phyloP scores from a whole-genome alignment of 2,329 filamentous ascomycete species.

The Calonectria leucothoes region DNA sequence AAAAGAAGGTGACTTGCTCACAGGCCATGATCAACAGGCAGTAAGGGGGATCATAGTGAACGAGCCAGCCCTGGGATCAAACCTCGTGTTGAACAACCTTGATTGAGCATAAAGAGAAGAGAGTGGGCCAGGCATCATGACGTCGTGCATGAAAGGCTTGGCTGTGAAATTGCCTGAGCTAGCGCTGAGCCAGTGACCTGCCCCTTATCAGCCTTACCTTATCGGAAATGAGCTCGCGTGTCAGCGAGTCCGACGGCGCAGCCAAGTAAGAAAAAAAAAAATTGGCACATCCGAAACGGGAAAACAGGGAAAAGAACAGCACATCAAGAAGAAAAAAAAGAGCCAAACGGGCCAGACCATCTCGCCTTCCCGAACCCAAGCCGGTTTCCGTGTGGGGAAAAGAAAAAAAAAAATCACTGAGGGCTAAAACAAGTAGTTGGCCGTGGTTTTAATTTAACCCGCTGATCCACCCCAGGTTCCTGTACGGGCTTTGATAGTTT shows the following conservation, averaged over 20 bases:
- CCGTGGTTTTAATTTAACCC: neutral
- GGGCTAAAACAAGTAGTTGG: neutral
- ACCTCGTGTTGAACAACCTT: neutral
- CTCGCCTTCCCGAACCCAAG: neutral
- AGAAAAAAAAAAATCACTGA: neutral
- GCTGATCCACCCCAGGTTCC: neutral
- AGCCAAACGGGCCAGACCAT: neutral
- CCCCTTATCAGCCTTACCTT: constrained; percentile 15
- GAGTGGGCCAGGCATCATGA: constrained; percentile 2
- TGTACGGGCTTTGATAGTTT: neutral
- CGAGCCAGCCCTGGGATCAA: neutral
- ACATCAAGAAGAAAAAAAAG: neutral
- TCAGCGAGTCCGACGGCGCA: neutral
- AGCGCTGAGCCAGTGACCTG: neutral
- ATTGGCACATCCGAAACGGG: neutral
- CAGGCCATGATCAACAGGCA: neutral
- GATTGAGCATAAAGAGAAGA: neutral
- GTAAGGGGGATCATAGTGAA: neutral
- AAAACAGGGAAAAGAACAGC: constrained; percentile 4
- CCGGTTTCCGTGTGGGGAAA: constrained; percentile 3
- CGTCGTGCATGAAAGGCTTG: neutral
- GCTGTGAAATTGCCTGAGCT: neutral
- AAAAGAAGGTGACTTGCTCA: neutral
- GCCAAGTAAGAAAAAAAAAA: neutral
- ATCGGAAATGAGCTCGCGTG: constrained; percentile 7